Conservation (phyloP, 2,329 filamentous ascomycete species). For the Fusarium nodosum region DNA sequence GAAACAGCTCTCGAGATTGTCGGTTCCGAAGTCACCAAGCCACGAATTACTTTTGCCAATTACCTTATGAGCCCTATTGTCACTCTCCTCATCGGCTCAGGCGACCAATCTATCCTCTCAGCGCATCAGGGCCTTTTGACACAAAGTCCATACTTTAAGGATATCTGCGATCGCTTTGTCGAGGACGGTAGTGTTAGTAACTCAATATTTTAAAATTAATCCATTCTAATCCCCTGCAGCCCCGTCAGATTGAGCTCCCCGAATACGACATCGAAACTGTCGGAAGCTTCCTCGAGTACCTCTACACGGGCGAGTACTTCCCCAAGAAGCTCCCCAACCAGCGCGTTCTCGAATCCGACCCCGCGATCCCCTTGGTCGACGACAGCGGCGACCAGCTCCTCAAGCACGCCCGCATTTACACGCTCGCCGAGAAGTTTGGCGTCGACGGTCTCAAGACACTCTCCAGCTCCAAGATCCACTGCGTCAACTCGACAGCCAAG, state of each 20-base stretch:
- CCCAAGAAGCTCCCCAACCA: slow-evolving; percentile 74
- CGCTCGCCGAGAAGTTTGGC: slow-evolving; percentile 83
- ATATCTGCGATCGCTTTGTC: slow-evolving; percentile 72
- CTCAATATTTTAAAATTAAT: neutral
- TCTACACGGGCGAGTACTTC: slow-evolving; percentile 72
- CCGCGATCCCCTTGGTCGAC: slow-evolving; percentile 75
- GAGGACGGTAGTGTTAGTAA: slow-evolving; percentile 71
- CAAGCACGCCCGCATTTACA: slow-evolving; percentile 91
- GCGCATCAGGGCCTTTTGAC: slow-evolving; percentile 84
- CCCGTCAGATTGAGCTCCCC: slow-evolving; percentile 75
- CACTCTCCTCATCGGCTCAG: slow-evolving; percentile 74
- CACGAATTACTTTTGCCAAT: slow-evolving; percentile 64
- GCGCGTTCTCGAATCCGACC: slow-evolving; percentile 77
- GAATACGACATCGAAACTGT: slow-evolving; percentile 55
- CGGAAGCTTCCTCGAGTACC: slow-evolving; percentile 58
- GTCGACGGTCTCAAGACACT: slow-evolving; percentile 78
- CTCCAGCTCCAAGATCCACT: slow-evolving; percentile 91
- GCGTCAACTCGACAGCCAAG: slow-evolving; percentile 86
- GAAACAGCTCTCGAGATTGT: slow-evolving; percentile 58
- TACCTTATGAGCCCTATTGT: slow-evolving; percentile 79
- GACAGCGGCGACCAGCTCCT: slow-evolving; percentile 86
- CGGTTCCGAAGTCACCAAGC: slow-evolving; percentile 52
- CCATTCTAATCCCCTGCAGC: slow-evolving; percentile 52
- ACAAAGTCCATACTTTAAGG: slow-evolving; percentile 80
- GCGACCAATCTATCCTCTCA: slow-evolving; percentile 74